Conservation (phyloP, 2,329 filamentous ascomycete genomes). For the Monosporascus cannonballus region DNA sequence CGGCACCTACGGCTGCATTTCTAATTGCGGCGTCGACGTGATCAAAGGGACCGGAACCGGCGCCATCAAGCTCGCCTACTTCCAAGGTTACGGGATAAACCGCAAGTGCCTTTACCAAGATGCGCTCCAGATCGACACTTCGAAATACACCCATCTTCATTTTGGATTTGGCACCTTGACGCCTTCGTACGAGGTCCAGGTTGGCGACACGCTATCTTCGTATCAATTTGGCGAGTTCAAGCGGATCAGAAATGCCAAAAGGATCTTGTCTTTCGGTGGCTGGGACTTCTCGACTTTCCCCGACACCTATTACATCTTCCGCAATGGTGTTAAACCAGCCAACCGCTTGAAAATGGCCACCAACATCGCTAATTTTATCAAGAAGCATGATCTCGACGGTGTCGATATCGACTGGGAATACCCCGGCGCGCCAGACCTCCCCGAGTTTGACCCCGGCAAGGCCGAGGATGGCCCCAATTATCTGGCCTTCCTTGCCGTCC, state of each 20-base stretch:
- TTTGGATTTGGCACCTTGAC: too few species aligned
- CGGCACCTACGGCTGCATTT: constrained; percentile 29
- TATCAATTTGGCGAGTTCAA: constrained; percentile 25
- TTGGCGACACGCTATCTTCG: constrained; percentile 11
- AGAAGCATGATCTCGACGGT: too few species aligned
- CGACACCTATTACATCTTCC: constrained; percentile 28
- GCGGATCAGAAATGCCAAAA: constrained; percentile 21
- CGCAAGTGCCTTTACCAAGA: too few species aligned
- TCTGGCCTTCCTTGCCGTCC: too few species aligned
- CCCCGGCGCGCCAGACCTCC: constrained; percentile 16
- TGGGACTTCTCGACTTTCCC: constrained; percentile 34
- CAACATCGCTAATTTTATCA: constrained; percentile 20
- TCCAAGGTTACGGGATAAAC: neutral
- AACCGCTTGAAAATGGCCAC: neutral
- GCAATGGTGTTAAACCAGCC: constrained; percentile 15
- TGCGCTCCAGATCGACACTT: too few species aligned
- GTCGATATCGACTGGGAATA: too few species aligned
- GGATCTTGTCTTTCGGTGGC: constrained; percentile 36
- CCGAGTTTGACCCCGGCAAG: neutral
- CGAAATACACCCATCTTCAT: too few species aligned
- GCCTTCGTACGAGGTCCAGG: constrained; percentile 11
- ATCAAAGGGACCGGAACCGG: constrained; percentile 18
- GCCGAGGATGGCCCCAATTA: too few species aligned
- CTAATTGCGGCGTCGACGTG: constrained; percentile 34
- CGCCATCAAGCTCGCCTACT: constrained; percentile 25